phyloP scores from a whole-genome alignment of 2,329 filamentous ascomycete species.

The Phoma herbarum region DNA sequence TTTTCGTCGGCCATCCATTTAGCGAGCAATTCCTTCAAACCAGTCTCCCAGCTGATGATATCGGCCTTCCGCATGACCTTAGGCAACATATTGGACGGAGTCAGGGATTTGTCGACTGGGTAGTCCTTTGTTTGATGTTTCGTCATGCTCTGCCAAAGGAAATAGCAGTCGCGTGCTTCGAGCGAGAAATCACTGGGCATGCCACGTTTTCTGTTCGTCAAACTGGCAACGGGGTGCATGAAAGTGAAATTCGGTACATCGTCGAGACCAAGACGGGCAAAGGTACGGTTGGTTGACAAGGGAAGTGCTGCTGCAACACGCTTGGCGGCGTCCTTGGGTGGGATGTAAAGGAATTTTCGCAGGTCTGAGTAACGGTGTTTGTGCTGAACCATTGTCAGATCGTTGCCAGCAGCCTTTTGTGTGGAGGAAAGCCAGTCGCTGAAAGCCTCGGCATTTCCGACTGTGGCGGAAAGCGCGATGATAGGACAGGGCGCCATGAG shows the following conservation, averaged over 20 bases:
- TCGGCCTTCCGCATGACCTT: conserved; percentile 69
- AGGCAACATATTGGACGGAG: conserved; percentile 61
- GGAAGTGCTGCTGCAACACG: conserved; percentile 59
- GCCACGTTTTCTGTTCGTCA: conserved; percentile 68
- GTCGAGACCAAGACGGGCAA: conserved; percentile 59
- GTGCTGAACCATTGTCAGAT: conserved; percentile 74
- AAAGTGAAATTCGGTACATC: conserved; percentile 62
- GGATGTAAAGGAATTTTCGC: conserved; percentile 74
- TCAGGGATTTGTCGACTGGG: conserved; percentile 60
- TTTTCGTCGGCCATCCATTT: conserved; percentile 66
- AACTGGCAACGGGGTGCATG: conserved; percentile 71
- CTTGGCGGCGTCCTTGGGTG: conserved; percentile 54
- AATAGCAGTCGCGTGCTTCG: conserved; percentile 75
- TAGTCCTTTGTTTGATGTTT: conserved; percentile 63
- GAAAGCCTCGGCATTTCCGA: conserved; percentile 78
- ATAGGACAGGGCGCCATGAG: conserved; percentile 79
- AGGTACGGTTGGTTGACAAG: conserved; percentile 49
- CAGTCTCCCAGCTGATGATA: conserved; percentile 70
- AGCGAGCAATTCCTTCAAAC: conserved; percentile 66
- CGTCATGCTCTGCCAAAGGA: conserved; percentile 70
- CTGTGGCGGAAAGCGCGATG: conserved; percentile 80
- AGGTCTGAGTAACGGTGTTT: conserved; percentile 77
- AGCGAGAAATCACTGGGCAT: conserved; percentile 73
- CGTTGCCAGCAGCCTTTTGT: conserved; percentile 69
- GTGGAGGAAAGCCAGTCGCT: conserved; percentile 71